These are phyloP conservation scores for Lathyrus aphaca DNA, from an alignment of 306 rosid species.

Conservation along the genomic window DNA sequence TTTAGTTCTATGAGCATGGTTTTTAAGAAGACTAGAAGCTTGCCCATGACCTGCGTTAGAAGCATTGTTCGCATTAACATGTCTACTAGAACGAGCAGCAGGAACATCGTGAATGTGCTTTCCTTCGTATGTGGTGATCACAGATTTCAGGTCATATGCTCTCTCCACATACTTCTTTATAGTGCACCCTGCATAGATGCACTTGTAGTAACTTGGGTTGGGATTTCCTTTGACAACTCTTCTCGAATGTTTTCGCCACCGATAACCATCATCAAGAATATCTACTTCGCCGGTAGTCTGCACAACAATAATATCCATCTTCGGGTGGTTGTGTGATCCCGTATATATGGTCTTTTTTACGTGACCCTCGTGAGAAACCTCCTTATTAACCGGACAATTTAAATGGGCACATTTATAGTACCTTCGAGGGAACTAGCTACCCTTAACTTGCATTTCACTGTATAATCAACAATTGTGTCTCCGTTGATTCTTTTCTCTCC, in stretches of 20 bases:
- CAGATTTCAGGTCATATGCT: slow-evolving; percentile 91
- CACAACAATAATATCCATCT: slow-evolving; percentile 98
- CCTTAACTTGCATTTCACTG: slow-evolving; percentile 95
- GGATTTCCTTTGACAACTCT: slow-evolving; percentile 98
- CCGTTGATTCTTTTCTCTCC: slow-evolving; percentile 68
- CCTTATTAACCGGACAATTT: slow-evolving; percentile 88
- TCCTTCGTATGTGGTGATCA: slow-evolving; percentile 93
- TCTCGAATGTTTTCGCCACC: no score
- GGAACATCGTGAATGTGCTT: slow-evolving; percentile 96
- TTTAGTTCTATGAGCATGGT: no score
- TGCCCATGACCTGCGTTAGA: no score
- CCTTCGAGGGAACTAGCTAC: slow-evolving; percentile 94
- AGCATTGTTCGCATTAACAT: slow-evolving; percentile 61
- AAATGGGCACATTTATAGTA: slow-evolving; percentile 90
- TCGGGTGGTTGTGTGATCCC: slow-evolving; percentile 85
- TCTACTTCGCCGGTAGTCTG: slow-evolving; percentile 98
- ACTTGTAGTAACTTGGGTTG: slow-evolving; percentile 96
- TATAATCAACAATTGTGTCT: slow-evolving; percentile 68
- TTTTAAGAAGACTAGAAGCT: no score
- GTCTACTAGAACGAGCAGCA: slow-evolving; percentile 83
- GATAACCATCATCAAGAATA: slow-evolving; percentile 93
- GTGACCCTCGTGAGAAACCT: slow-evolving; percentile 92
- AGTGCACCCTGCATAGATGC: slow-evolving; percentile 87
- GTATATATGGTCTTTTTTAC: slow-evolving; percentile 91
- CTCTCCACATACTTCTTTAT: slow-evolving; percentile 98